Evolutionary conservation across 176 grass and related monocot species (phyloP), one percentile per base, ranked within the genome.

Genomic region (Poa annua): DNA sequence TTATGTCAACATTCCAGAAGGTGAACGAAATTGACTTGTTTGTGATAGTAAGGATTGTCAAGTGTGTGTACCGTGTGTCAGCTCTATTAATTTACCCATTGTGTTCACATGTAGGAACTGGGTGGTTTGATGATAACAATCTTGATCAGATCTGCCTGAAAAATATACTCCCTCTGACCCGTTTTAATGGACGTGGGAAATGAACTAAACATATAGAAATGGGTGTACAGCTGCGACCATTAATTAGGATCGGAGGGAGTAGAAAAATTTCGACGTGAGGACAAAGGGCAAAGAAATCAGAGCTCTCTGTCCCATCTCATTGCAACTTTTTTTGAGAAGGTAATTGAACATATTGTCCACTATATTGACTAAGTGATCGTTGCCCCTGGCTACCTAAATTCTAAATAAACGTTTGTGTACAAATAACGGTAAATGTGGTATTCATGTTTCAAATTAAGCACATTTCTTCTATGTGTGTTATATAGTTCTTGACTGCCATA

Each of bases 271-370:
- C 81, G 15, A 83, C 71, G 83, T 32, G 63, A 71, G 56, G 55
- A 60, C 81, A 75, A 56, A 26, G 65, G 34, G 15, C 57, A 52
- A 61, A 90, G 74, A 83, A 98, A 98, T 80, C 56, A 80, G 53
- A 90, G 89, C 75, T 90, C 96, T 80, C 80, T 95, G 51, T 77
- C 75, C 35, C 26, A 70, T 66, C 92, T 95, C 32, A 62, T 98
- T 56, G 34, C 87, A 50, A 83, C 90, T 32, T 98, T 98, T 56
- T 98, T 98, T 53, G 29, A 77, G 3, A 95, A 95, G 89, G 92
- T 95, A 90, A 86, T 21, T 68, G 25, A 68, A 71, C 52, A 10
- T 47, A 62, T 54, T 79, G 45, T 20, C 51, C 79, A 15, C 17
- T 72, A 44, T 35, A n/a, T 36, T 81, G 41, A 86, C 60, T 11